These are phyloP conservation scores for Leccinum angustisporum DNA, from an alignment of 1,284 basidiomycete genomes.

Conservation along the genomic window DNA sequence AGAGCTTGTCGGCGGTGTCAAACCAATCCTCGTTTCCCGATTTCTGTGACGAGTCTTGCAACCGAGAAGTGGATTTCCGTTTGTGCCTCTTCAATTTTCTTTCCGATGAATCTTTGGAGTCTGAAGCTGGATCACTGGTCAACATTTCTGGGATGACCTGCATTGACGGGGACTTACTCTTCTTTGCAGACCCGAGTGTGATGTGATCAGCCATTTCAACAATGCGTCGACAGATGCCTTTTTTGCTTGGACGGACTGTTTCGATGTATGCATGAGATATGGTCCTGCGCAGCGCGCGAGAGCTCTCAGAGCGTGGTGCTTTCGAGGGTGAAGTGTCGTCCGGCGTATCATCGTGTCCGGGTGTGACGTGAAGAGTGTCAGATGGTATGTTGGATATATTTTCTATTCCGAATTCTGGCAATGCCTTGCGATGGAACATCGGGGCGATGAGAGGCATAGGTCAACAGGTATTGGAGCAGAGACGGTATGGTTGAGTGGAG, in stretches of 20 bases:
- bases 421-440: background rate
- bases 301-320: constrained; percentile 9
- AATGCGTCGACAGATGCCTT: constrained; percentile 22
- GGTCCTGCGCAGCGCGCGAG: constrained; percentile 18
- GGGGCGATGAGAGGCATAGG: background rate
- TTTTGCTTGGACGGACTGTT: constrained; percentile 10
- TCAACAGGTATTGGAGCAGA: background rate
- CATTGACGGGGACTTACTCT: background rate
- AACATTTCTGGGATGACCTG: background rate
- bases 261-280: constrained; percentile 21
- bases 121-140: background rate
- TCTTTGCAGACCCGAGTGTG: constrained; percentile 10
- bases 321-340: background rate
- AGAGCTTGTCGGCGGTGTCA: too few species aligned
- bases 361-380: background rate
- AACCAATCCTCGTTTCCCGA: too few species aligned
- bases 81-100: too few species aligned
- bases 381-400: background rate
- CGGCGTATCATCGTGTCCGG: background rate
- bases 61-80: too few species aligned
- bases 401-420: background rate
- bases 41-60: too few species aligned
- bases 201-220: constrained; percentile 14
- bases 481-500: background rate
- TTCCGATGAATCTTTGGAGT: too few species aligned